Percentiles rank a stretch among this genome's conserved stretches.
phyloP scores from a whole-genome alignment of 2,329 filamentous ascomycete genomes.

The Venturia pyrina region DNA sequence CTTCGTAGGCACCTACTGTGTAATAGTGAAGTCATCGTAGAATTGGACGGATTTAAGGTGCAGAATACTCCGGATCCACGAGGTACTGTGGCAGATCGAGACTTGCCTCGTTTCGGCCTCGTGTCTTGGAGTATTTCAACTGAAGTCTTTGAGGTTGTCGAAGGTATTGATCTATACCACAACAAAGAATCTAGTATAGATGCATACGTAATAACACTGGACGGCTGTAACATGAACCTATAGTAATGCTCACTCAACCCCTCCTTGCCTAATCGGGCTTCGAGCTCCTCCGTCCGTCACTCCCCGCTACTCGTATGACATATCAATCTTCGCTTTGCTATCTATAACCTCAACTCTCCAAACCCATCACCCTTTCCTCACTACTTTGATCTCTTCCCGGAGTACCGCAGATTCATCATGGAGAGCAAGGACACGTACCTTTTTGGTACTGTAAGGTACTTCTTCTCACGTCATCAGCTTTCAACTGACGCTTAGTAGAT shows the following conservation, averaged over 20 bases:
- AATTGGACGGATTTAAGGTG: too few relatives aligned
- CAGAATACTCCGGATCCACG: too few relatives aligned
- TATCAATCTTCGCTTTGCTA: not conserved
- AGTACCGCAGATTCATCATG: constrained; percentile 38
- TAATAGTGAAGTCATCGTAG: too few relatives aligned
- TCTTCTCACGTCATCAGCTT: constrained; percentile 6
- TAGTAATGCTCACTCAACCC: not conserved
- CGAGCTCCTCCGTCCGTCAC: not conserved
- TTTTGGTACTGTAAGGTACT: constrained; percentile 58
- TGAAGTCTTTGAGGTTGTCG: too few relatives aligned
- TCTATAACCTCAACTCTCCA: not conserved
- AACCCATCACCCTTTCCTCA: not conserved
- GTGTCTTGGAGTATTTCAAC: too few relatives aligned
- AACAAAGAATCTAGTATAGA: too few relatives aligned
- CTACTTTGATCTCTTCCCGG: not conserved
- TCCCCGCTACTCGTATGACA: not conserved
- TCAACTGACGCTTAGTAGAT: constrained; percentile 31
- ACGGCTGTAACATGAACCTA: too few relatives aligned
- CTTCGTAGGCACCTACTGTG: too few relatives aligned
- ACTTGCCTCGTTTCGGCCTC: too few relatives aligned
- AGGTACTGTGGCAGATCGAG: too few relatives aligned
- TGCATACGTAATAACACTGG: too few relatives aligned
- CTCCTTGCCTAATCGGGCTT: not conserved
- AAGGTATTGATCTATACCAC: too few relatives aligned
- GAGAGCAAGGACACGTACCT: constrained; percentile 71